phyloP scores from a whole-genome alignment of 2,329 filamentous ascomycete species.

The Ceratocystis smalleyi region DNA sequence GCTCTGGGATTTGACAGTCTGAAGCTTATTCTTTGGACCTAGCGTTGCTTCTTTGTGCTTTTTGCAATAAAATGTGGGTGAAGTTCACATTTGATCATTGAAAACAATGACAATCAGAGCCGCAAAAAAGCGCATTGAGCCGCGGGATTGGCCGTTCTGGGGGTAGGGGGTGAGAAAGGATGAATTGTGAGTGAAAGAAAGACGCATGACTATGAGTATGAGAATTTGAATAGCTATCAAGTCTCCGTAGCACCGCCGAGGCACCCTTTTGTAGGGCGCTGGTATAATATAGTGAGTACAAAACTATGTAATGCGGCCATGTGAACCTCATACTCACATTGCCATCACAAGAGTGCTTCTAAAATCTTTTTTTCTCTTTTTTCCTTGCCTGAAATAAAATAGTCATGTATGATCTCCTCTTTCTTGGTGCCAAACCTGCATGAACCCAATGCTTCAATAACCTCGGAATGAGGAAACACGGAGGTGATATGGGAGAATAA shows the following conservation, averaged over 20 bases:
- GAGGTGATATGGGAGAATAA: background rate
- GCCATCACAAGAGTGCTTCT: background rate
- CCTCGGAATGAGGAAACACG: background rate
- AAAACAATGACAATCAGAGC: background rate
- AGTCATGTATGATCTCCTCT: background rate
- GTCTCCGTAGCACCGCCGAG: slow-evolving; percentile 3
- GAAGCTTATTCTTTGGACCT: background rate
- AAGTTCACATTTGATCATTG: background rate
- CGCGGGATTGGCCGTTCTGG: slow-evolving; percentile 2
- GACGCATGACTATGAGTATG: background rate
- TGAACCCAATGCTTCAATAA: background rate
- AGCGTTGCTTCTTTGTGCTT: background rate
- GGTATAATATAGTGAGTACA: background rate
- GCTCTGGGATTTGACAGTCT: background rate
- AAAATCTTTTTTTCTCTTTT: background rate
- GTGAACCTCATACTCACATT: background rate
- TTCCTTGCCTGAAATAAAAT: too few relatives aligned
- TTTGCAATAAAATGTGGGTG: background rate
- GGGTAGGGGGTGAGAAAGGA: background rate
- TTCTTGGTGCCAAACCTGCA: background rate
- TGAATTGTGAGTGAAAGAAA: background rate
- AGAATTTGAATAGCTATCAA: background rate
- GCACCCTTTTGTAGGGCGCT: background rate
- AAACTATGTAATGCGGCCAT: background rate
- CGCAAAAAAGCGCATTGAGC: background rate